These are phyloP conservation scores for Plasmodium vivax DNA, from an alignment of 169 alveolate species.

Conservation along the genomic window DNA sequence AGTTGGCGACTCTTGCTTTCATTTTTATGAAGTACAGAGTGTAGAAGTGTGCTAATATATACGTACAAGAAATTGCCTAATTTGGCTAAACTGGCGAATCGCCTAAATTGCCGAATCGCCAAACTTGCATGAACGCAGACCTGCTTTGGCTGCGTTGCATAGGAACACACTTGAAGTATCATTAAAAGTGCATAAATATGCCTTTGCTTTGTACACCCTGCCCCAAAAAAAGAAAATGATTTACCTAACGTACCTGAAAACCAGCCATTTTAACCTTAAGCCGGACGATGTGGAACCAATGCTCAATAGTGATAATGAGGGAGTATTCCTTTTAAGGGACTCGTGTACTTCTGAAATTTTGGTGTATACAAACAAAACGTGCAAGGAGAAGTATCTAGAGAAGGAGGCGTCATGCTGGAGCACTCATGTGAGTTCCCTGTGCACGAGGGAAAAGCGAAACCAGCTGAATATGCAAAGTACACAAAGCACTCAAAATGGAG, in stretches of 20 bases:
- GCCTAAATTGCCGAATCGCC: background rate
- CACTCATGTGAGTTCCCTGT: background rate
- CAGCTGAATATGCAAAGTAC: background rate
- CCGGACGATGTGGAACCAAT: constrained; percentile 4
- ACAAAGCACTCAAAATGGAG: background rate
- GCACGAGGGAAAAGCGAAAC: background rate
- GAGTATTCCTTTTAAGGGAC: background rate
- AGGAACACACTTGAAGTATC: background rate
- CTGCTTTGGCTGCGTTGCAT: background rate
- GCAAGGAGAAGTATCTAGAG: background rate
- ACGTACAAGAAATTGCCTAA: background rate
- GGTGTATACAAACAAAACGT: background rate
- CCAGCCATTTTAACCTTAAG: constrained; percentile 20
- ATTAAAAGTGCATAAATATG: background rate
- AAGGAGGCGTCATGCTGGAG: background rate
- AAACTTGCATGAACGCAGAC: background rate
- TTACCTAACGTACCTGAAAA: constrained; percentile 13
- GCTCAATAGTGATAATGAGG: constrained; percentile 1
- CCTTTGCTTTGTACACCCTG: background rate
- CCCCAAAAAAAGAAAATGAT: constrained; percentile 47
- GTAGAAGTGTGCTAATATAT: background rate
- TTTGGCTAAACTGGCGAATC: background rate
- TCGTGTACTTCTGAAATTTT: background rate
- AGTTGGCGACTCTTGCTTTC: background rate
- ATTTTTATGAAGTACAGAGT: background rate